phyloP scores from a whole-genome alignment of 768 basidiomycete species.

The Sarcomyxa edulis region DNA sequence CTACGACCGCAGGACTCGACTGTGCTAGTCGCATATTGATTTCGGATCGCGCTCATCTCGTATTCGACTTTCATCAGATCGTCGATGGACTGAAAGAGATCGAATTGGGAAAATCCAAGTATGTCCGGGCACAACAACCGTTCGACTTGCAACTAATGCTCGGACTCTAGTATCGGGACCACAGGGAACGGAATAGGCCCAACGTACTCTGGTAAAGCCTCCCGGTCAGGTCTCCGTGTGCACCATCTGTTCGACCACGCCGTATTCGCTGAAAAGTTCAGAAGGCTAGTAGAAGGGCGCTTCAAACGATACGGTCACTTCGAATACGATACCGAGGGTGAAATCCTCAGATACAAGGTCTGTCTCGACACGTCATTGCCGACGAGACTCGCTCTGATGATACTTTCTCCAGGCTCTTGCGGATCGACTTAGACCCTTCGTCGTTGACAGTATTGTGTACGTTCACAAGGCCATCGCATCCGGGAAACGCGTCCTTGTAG shows the following conservation, averaged over 20 bases:
- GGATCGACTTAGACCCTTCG: constrained; percentile 78
- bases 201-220: constrained; percentile 96
- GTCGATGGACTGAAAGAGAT: constrained; percentile 98
- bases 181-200: constrained; percentile 99
- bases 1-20: constrained; percentile 77
- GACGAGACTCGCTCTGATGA: not conserved
- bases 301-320: constrained; percentile 98
- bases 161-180: constrained; percentile 80
- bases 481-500: constrained; percentile 83
- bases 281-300: constrained; percentile 91
- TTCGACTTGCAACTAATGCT: constrained; percentile 2
- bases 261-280: constrained; percentile 86
- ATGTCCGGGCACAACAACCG: constrained; percentile 3
- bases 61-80: constrained; percentile 99
- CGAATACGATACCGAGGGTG: constrained; percentile 97
- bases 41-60: constrained; percentile 94
- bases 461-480: constrained; percentile 73
- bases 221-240: constrained; percentile 90
- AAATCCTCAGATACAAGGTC: constrained; percentile 91
- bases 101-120: constrained; percentile 89
- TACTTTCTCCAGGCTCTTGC: constrained; percentile 61
- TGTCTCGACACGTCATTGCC: constrained; percentile 7
- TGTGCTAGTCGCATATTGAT: constrained; percentile 83
- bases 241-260: constrained; percentile 92
- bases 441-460: constrained; percentile 83